Base-by-base conservation (phyloP, 768 basidiomycete species). In the Boletus insuetus region DNA sequence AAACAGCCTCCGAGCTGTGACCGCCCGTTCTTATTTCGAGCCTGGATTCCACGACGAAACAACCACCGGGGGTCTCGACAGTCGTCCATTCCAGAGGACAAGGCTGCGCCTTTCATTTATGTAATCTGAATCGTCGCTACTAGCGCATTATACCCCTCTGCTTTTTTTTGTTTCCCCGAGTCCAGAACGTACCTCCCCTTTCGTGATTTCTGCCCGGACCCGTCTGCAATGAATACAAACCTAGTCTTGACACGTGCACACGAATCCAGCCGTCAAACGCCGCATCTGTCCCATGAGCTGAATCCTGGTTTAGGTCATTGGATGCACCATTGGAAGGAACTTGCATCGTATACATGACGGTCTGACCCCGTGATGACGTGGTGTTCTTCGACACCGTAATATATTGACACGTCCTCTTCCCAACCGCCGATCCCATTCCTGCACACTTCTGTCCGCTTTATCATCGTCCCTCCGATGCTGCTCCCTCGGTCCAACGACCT, bases 381-480 rank as follows among this genome's bases (percentile, higher is more conserved):
- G 46, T 49, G 34, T 17, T 29, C 39, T 29, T 39, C 58, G 26
- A 43, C 20, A 22, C 34, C 45, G n/a, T n/a, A 20, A 40, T 40
- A 48, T 48, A 48, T 44, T 44, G 45, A 29, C 39, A 20, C 37
- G 29, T 10, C 34, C 17, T 46, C 58, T 53, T 59, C 51, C 16
- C 31, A 24, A 41, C 43, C 8, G 58, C 53, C 59, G 47, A 58
- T 62, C 55, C 49, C 6, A 39, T 32, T 46, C 20, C 51, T 22
- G 53, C 49, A 8, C 31, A 7, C 50, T 52, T 58, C 51, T 24
- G 20, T 37, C 60, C 59, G 46, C 46, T 38, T 9, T 45, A 62
- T 49, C 58, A 3, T 26, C 49, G 8, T 14, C 41, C 34, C 29
- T 47, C 34, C 42, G 24, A 13, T 8, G n/a, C 24, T 17, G 14